Conservation (phyloP, 2,329 filamentous ascomycete genomes). For the Hypomyces perniciosus region DNA sequence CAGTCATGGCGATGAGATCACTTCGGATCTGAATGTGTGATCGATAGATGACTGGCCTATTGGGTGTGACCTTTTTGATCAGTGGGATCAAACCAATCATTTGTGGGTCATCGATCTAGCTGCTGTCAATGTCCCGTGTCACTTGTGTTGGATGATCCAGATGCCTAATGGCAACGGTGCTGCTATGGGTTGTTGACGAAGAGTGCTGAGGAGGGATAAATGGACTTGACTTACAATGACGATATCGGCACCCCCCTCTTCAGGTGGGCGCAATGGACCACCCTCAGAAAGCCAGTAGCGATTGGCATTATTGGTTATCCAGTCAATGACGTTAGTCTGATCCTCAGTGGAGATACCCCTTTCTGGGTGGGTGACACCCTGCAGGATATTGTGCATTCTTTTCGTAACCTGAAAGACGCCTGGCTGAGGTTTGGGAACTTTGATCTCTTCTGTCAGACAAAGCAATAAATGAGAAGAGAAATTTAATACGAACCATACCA, state of each 20-base stretch:
- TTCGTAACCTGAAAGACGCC: constrained; percentile 80
- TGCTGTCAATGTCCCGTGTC: neutral
- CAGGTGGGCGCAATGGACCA: constrained; percentile 58
- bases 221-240: constrained; percentile 48
- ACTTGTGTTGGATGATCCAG: neutral
- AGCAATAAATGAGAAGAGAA: no score
- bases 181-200: neutral
- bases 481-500: constrained; percentile 57
- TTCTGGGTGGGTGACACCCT: constrained; percentile 63
- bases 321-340: constrained; percentile 57
- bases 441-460: no score
- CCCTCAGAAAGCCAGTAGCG: constrained; percentile 66
- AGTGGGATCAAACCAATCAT: constrained; percentile 75
- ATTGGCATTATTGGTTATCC: constrained; percentile 67
- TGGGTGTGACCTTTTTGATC: constrained; percentile 63
- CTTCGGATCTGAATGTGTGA: constrained; percentile 79
- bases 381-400: constrained; percentile 82
- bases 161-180: no score
- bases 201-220: neutral
- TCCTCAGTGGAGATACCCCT: constrained; percentile 60
- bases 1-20: constrained; percentile 59
- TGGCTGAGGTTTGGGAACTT: constrained; percentile 71
- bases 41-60: constrained; percentile 73
- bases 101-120: constrained; percentile 70
- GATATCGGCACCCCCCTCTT: constrained; percentile 68